phyloP scores from a whole-genome alignment of 169 alveolate species.

The Babesia divergens region DNA sequence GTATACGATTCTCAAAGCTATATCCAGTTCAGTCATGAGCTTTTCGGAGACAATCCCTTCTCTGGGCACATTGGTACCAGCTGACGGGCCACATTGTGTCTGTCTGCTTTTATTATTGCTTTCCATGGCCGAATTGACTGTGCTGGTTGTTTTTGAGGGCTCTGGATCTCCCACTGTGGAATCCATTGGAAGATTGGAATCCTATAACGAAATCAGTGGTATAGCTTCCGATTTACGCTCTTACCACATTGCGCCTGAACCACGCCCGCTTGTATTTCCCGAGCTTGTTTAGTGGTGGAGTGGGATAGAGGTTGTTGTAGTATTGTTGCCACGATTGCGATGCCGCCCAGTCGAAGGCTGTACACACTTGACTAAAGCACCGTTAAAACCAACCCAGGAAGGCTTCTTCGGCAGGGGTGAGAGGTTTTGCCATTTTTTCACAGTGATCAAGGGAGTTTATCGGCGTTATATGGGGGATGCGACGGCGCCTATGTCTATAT shows the following conservation, averaged over 20 bases:
- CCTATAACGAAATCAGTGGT: neutral
- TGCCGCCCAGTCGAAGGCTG: constrained; percentile 55
- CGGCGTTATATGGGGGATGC: too few relatives aligned
- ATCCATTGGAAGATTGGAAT: constrained; percentile 8
- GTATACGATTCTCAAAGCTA: constrained; percentile 12
- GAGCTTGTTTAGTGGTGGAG: constrained; percentile 50
- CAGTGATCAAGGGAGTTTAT: too few relatives aligned
- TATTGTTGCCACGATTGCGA: constrained; percentile 49
- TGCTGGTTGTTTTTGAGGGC: neutral
- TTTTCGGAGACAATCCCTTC: too few relatives aligned
- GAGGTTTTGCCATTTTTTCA: constrained; percentile 21
- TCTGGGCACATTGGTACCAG: too few relatives aligned
- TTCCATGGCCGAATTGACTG: neutral
- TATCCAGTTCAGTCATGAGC: constrained; percentile 5
- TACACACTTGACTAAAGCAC: neutral
- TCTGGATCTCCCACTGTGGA: constrained; percentile 52
- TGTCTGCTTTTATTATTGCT: neutral
- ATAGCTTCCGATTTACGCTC: neutral
- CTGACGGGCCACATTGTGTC: too few relatives aligned
- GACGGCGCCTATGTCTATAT: too few relatives aligned
- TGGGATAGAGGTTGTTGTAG: constrained; percentile 49
- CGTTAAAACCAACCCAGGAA: constrained; percentile 25
- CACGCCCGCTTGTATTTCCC: constrained; percentile 61
- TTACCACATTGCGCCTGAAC: constrained; percentile 53
- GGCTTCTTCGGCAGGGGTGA: constrained; percentile 36